phyloP scores from a whole-genome alignment of 129 eudicot genomes.

The Centrapalus pauciflorus region DNA sequence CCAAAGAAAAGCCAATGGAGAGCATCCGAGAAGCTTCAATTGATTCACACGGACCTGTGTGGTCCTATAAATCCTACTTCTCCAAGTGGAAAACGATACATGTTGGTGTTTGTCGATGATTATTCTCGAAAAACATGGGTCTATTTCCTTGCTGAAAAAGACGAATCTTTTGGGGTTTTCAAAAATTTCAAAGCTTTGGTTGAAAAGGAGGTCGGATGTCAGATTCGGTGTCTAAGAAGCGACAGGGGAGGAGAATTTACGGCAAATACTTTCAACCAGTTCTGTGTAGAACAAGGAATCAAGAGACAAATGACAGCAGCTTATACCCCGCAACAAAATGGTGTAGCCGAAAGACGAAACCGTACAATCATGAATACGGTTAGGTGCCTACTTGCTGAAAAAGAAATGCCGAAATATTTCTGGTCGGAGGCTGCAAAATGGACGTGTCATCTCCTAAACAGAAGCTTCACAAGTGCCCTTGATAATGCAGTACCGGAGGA shows the following conservation, averaged over 20 bases:
- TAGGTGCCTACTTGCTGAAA: no score
- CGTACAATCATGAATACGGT: no score
- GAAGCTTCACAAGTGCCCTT: background rate
- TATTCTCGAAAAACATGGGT: background rate
- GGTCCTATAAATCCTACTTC: background rate
- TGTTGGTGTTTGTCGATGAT: background rate
- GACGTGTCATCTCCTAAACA: background rate
- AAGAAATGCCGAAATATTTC: background rate
- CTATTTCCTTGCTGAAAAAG: background rate
- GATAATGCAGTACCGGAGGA: background rate
- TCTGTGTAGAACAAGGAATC: background rate
- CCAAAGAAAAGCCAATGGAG: no score
- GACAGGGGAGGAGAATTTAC: background rate
- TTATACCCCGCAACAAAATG: no score
- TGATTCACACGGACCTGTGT: no score
- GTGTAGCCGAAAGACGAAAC: no score
- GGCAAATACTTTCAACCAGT: background rate
- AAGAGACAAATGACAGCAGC: background rate
- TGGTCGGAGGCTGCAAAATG: slow-evolving; percentile 7
- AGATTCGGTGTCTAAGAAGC: background rate
- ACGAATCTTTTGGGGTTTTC: background rate
- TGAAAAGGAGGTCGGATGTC: background rate
- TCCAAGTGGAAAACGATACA: background rate
- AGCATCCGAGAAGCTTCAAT: no score
- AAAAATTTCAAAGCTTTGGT: background rate